Conservation (phyloP, 768 basidiomycete genomes). For the Phaeolepiota aurea region DNA sequence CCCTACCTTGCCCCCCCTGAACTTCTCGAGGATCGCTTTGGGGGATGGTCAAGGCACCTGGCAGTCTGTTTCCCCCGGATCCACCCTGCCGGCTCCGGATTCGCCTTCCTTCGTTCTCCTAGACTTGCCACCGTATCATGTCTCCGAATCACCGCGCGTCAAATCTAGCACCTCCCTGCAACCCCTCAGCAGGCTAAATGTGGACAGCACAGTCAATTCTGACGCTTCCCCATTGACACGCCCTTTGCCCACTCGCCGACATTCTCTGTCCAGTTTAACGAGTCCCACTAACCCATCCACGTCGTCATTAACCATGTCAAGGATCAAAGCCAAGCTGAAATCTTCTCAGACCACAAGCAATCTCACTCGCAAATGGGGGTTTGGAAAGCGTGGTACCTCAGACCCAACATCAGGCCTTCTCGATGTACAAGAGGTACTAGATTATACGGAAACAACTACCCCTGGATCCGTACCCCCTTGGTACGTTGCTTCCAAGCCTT, state of each 20-base stretch:
- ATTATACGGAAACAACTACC: neutral
- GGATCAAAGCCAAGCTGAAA: slow-evolving; percentile 38
- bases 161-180: neutral
- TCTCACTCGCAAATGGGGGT: slow-evolving; percentile 48
- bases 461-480: slow-evolving; percentile 1
- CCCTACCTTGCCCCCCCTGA: slow-evolving; percentile 58
- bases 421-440: neutral
- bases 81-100: slow-evolving; percentile 22
- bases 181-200: neutral
- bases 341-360: slow-evolving; percentile 34
- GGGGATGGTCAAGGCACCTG: slow-evolving; percentile 30
- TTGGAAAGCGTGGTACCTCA: slow-evolving; percentile 26
- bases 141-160: neutral
- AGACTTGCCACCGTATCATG: slow-evolving; percentile 7
- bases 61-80: slow-evolving; percentile 24
- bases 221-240: neutral
- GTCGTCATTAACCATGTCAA: slow-evolving; percentile 37
- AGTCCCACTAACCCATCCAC: slow-evolving; percentile 31
- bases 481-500: slow-evolving; percentile 5
- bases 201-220: neutral
- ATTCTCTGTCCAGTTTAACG: slow-evolving; percentile 51
- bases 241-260: slow-evolving; percentile 35
- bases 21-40: slow-evolving; percentile 49
- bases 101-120: slow-evolving; percentile 34
- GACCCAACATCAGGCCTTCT: neutral